phyloP scores from a whole-genome alignment of 768 basidiomycete genomes.

The Baorangia bicolor region DNA sequence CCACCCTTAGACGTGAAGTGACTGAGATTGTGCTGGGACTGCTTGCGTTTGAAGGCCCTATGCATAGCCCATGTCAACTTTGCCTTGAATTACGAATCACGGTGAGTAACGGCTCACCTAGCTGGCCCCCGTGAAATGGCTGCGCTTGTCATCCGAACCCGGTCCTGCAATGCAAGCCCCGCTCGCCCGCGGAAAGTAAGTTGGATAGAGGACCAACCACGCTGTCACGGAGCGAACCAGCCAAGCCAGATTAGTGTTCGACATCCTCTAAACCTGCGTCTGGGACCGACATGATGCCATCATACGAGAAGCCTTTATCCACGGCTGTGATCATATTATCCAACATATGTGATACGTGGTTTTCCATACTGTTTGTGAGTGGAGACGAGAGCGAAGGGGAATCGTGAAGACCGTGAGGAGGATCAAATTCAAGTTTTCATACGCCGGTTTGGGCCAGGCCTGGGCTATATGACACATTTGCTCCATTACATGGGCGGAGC shows the following conservation, averaged over 20 bases:
- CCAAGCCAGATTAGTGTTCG: not conserved
- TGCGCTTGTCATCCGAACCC: not conserved
- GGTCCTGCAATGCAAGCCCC: not conserved
- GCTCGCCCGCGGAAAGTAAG: not conserved
- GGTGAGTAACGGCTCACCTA: not conserved
- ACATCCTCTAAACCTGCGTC: conserved; percentile 1
- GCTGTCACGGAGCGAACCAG: not conserved
- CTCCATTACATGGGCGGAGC: too few relatives aligned
- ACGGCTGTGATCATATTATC: not conserved
- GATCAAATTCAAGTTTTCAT: not conserved
- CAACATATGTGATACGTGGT: not conserved
- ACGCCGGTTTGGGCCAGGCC: too few relatives aligned
- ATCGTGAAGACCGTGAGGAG: not conserved
- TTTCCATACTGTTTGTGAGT: not conserved
- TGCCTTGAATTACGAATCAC: too few relatives aligned
- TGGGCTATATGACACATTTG: too few relatives aligned
- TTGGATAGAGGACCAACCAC: not conserved
- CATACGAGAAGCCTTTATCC: not conserved
- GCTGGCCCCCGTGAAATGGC: not conserved
- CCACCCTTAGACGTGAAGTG: too few relatives aligned
- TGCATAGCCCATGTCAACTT: not conserved
- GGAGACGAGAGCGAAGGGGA: not conserved
- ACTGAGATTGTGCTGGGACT: not conserved
- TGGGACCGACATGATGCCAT: not conserved
- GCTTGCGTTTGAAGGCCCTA: not conserved